Base-by-base conservation (phyloP, 768 basidiomycete genomes). In the Termitomyces sp. region DNA sequence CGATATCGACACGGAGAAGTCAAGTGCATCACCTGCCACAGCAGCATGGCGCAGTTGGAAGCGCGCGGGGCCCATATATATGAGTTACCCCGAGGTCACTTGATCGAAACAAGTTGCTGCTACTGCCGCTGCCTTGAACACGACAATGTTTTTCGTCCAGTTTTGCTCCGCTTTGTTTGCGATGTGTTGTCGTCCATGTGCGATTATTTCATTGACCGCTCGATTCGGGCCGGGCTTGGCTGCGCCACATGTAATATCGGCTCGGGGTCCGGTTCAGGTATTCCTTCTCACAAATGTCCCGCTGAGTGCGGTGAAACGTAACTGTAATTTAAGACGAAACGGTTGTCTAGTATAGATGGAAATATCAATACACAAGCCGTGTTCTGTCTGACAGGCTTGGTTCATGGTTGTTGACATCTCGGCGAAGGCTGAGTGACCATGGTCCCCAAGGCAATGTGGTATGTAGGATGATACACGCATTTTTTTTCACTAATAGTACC, bases 21-120 rank as follows among this genome's bases (percentile, higher is more conserved):
- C n/a, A n/a, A n/a, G n/a, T n/a, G n/a, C n/a, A n/a, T n/a, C n/a
- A n/a, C n/a, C n/a, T n/a, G 9, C 2, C 30, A 32, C 35, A 57
- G 56, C 56, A 57, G 50, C 51, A 58, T 58, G 51, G 51, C 57
- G 57, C 44, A 58, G 57, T 32, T 58, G 57, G 57, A 58, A 58
- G 57, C 57, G 51, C 57, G 51, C 57, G 40, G 57, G 50, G 57
- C 57, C 57, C 57, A 58, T 58, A 58, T 26, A 2, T 1, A 30
- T 30, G 30, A 7, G 54, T 4, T 18, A 53, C 57, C 57, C 57
- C 40, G 57, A 58, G 56, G 57, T 58, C 57, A 58, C 51, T 58
- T 47, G 57, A 53, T 58, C 57, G 57, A 58, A 58, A 58, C 51
- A 40, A 58, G 57, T 58, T 58, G 57, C 51, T 58, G 26, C n/a